phyloP scores from a whole-genome alignment of 2,329 filamentous ascomycete species.

The Trichoderma cornu-damae region DNA sequence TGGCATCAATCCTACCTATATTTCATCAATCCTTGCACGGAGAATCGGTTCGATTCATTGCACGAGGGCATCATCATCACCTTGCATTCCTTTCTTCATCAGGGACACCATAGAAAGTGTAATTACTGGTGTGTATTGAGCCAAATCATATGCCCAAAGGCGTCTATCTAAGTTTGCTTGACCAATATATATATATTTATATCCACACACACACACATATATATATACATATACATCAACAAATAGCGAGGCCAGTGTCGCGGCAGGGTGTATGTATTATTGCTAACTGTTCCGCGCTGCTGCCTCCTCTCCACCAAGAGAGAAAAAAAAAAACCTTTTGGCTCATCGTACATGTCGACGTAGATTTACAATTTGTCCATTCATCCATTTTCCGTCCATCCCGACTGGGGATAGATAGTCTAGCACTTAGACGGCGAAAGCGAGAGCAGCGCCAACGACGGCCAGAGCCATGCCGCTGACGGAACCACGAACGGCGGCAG shows the following conservation, averaged over 20 bases:
- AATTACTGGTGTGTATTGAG: background rate
- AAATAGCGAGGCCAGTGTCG: constrained; percentile 2
- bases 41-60: too few relatives aligned
- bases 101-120: background rate
- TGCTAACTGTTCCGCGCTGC: constrained; percentile 1
- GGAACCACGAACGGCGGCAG: background rate
- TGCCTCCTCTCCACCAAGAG: too few relatives aligned
- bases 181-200: background rate
- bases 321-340: background rate
- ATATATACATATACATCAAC: constrained; percentile 1
- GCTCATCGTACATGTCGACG: constrained; percentile 9
- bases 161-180: constrained; percentile 9
- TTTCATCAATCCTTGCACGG: background rate
- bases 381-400: background rate
- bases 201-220: too few relatives aligned
- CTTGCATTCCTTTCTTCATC: too few relatives aligned
- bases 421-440: constrained; percentile 7
- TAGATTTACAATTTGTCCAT: constrained; percentile 1
- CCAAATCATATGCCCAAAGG: background rate
- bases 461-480: constrained; percentile 9
- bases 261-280: background rate
- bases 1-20: background rate
- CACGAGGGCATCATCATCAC: too few relatives aligned
- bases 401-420: background rate
- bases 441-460: constrained; percentile 13